Evolutionary conservation across 257 asterid species (phyloP).

Genomic region (Knoxia roxburghii): DNA sequence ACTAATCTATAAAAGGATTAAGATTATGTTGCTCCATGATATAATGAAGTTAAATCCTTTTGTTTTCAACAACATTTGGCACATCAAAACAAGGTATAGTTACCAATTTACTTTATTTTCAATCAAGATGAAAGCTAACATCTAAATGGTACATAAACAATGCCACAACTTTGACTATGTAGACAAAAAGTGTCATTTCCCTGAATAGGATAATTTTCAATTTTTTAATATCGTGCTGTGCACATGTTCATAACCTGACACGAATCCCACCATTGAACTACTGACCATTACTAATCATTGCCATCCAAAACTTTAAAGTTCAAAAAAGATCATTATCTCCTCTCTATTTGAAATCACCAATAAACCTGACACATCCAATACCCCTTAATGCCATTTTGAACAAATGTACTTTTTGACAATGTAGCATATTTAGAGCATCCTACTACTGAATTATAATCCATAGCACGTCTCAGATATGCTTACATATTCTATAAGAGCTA

Average conservation of each 20-base stretch:
- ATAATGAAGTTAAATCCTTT: not conserved
- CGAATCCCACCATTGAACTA: not conserved
- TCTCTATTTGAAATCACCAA: too few species aligned
- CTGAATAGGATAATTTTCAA: not conserved
- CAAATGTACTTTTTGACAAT: not conserved
- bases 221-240: not conserved
- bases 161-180: not conserved
- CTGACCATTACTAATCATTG: not conserved
- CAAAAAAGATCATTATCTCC: too few species aligned
- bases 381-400: not conserved
- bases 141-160: not conserved
- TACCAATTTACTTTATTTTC: not conserved
- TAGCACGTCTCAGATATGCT: not conserved
- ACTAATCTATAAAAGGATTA: not conserved
- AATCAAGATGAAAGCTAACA: not conserved
- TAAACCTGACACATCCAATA: not conserved
- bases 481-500: too few species aligned
- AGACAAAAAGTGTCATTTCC: not conserved
- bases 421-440: not conserved
- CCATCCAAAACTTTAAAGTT: not conserved
- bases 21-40: not conserved
- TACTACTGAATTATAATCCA: too few species aligned
- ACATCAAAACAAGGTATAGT: not conserved
- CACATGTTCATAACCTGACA: not conserved
- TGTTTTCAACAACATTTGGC: not conserved